Conservation (phyloP, 345 rosid genomes). For the Lumnitzera littorea region DNA sequence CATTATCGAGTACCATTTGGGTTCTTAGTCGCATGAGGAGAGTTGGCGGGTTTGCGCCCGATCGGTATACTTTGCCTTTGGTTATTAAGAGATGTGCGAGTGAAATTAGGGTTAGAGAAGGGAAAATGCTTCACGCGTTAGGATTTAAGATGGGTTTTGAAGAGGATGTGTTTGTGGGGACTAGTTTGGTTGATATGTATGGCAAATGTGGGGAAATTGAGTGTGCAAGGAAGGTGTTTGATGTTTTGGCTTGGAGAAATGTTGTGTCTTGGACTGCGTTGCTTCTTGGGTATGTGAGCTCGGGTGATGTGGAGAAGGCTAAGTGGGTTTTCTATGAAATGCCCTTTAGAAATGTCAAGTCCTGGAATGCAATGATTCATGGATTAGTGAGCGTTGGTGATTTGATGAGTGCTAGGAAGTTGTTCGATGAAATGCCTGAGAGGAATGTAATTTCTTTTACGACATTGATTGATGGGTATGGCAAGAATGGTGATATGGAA, state of each 20-base stretch:
- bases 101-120: slow-evolving; percentile 28
- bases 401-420: slow-evolving; percentile 23
- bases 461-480: slow-evolving; percentile 42
- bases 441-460: slow-evolving; percentile 30
- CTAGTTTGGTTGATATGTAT: slow-evolving; percentile 59
- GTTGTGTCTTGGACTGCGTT: slow-evolving; percentile 78
- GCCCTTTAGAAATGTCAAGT: slow-evolving; percentile 44
- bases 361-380: slow-evolving; percentile 63
- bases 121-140: slow-evolving; percentile 47
- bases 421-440: slow-evolving; percentile 34
- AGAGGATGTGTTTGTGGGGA: slow-evolving; percentile 43
- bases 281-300: slow-evolving; percentile 43
- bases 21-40: slow-evolving; percentile 50
- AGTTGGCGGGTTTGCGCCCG: slow-evolving; percentile 28
- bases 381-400: slow-evolving; percentile 50
- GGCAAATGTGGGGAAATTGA: slow-evolving; percentile 45
- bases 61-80: slow-evolving; percentile 41
- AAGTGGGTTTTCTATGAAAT: slow-evolving; percentile 38
- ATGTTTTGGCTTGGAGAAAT: slow-evolving; percentile 41
- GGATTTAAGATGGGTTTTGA: slow-evolving; percentile 32
- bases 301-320: slow-evolving; percentile 44
- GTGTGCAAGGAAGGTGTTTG: slow-evolving; percentile 55
- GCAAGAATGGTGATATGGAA: slow-evolving; percentile 36
- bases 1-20: slow-evolving; percentile 26
- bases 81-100: slow-evolving; percentile 49